phyloP scores from a whole-genome alignment of 257 asterid genomes.

The Solanum boliviense region DNA sequence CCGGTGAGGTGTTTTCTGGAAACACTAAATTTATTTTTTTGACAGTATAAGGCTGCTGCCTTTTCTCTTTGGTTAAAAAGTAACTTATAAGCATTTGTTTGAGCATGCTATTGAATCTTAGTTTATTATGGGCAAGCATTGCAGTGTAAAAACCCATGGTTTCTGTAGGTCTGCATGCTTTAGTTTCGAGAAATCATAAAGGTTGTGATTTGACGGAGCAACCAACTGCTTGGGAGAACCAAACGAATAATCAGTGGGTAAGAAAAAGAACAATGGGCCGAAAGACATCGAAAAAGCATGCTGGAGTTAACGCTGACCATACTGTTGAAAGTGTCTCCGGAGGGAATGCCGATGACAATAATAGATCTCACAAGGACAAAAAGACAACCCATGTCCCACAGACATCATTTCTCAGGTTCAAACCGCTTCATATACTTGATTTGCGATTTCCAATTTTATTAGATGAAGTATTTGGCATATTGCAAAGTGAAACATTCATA shows the following conservation, averaged over 20 bases:
- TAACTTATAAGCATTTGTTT: background rate
- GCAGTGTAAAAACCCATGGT: constrained; percentile 23
- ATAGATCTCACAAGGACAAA: constrained; percentile 18
- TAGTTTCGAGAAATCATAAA: constrained; percentile 28
- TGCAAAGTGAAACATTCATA: background rate
- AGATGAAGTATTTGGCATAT: background rate
- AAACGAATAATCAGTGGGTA: constrained; percentile 14
- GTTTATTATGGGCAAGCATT: background rate
- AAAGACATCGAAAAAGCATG: constrained; percentile 28
- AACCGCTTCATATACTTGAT: background rate
- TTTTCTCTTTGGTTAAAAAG: background rate
- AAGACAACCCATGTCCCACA: constrained; percentile 8
- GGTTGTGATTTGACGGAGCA: constrained; percentile 12
- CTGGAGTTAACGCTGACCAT: constrained; percentile 23
- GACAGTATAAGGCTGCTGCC: background rate
- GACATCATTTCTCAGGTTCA: constrained; percentile 60
- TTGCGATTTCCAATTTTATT: background rate
- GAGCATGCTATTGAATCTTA: background rate
- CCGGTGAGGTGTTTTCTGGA: background rate
- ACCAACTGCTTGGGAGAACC: constrained; percentile 23
- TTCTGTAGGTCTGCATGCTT: constrained; percentile 46
- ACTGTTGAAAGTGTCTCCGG: constrained; percentile 20
- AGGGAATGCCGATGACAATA: background rate
- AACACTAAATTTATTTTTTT: background rate
- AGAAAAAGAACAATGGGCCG: constrained; percentile 48